These are phyloP conservation scores for Arabidopsis thaliana DNA, from an alignment of 345 rosid species.

Conservation along the genomic window TAIR10.1 NC_003070.9:4176001-4176500, in stretches of 20 bases:
- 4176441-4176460: conserved; percentile 41
- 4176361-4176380: conserved; percentile 49
- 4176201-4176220: conserved; percentile 40
- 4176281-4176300: neutral
- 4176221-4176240: neutral
- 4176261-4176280: conserved; percentile 47
- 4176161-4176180: conserved; percentile 46
- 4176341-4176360: neutral
- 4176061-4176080: conserved; percentile 15
- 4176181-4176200: conserved; percentile 44
- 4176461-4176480: conserved; percentile 44
- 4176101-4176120: conserved; percentile 54
- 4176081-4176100: conserved; percentile 24
- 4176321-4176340: conserved; percentile 48
- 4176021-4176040: conserved; percentile 22
- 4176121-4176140: conserved; percentile 53
- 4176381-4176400: conserved; percentile 39
- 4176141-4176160: neutral
- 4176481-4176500: conserved; percentile 18
- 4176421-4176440: conserved; percentile 23
- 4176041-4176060: conserved; percentile 7
- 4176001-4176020: conserved; percentile 35
- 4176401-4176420: conserved; percentile 12
- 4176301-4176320: conserved; percentile 52
- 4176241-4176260: conserved; percentile 29